phyloP scores from a whole-genome alignment of 805 yeast species.

The Metschnikowia gruessii region DNA sequence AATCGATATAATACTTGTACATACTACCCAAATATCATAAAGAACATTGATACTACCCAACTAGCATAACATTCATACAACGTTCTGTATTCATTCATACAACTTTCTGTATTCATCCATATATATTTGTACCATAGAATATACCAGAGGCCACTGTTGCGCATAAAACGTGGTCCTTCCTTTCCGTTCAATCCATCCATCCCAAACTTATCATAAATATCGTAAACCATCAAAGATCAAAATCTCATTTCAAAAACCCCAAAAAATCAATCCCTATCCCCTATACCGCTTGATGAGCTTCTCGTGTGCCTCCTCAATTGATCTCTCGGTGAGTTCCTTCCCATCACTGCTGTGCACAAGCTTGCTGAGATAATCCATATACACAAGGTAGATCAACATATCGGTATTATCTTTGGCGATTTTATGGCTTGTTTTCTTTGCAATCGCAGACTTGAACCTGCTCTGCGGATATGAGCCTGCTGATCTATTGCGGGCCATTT shows the following conservation, averaged over 20 bases:
- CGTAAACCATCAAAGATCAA: too few species aligned
- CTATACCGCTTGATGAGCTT: conserved; percentile 33
- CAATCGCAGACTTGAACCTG: conserved; percentile 11
- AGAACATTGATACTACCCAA: too few species aligned
- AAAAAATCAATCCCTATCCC: conserved; percentile 23
- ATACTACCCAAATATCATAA: too few species aligned
- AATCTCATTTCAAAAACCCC: neutral
- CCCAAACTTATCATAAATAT: neutral
- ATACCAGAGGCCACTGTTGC: too few species aligned
- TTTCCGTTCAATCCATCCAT: neutral
- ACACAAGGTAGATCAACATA: conserved; percentile 45
- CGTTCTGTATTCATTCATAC: too few species aligned
- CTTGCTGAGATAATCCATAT: conserved; percentile 44
- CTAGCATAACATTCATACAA: too few species aligned
- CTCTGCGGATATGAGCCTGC: conserved; percentile 13
- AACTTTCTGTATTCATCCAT: too few species aligned
- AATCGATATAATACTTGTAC: too few species aligned
- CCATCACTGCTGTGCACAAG: conserved; percentile 36
- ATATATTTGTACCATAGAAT: too few species aligned
- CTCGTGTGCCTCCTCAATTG: conserved; percentile 37
- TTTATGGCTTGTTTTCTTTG: conserved; percentile 9
- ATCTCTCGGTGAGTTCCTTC: conserved; percentile 37
- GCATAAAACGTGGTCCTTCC: too few species aligned
- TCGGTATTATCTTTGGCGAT: conserved; percentile 39
- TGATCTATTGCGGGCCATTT: conserved; percentile 3